Percentiles rank a stretch among this genome's conserved stretches.
Evolutionary conservation across 441 rosid genomes (phyloP).

Genomic region (Gossypium trilobum): DNA sequence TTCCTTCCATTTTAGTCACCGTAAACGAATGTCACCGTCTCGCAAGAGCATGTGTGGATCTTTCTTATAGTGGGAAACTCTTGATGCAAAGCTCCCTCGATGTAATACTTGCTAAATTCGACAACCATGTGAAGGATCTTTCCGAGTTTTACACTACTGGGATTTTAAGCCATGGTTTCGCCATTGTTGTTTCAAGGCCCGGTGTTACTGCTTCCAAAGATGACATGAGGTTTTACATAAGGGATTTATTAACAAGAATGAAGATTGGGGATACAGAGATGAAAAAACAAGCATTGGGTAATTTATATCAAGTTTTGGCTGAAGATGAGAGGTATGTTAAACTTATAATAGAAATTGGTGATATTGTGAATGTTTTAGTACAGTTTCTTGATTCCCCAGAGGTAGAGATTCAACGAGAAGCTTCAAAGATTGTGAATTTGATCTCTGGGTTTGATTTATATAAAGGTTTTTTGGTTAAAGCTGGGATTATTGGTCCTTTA

Average conservation of each 20-base stretch:
- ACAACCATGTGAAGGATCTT: slow-evolving; percentile 39
- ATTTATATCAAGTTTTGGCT: slow-evolving; percentile 38
- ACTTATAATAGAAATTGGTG: slow-evolving; percentile 39
- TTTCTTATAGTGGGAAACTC: slow-evolving; percentile 78
- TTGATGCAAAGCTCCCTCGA: slow-evolving; percentile 95
- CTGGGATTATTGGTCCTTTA: slow-evolving; percentile 66
- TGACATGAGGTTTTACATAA: slow-evolving; percentile 66
- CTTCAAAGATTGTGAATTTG: slow-evolving; percentile 42
- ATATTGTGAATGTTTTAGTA: slow-evolving; percentile 38
- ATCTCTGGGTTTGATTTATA: slow-evolving; percentile 52
- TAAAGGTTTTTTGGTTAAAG: slow-evolving; percentile 40
- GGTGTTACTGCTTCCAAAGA: slow-evolving; percentile 48
- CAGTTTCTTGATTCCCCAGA: slow-evolving; percentile 52
- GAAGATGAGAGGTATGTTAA: slow-evolving; percentile 56
- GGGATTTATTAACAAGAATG: slow-evolving; percentile 80
- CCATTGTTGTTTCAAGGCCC: slow-evolving; percentile 75
- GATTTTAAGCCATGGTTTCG: slow-evolving; percentile 50
- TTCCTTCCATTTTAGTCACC: slow-evolving; percentile 39
- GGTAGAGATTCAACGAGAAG: slow-evolving; percentile 45
- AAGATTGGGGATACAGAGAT: slow-evolving; percentile 73
- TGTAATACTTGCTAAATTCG: slow-evolving; percentile 48
- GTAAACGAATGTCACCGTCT: slow-evolving; percentile 49
- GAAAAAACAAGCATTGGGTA: slow-evolving; percentile 68
- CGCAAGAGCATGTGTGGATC: slow-evolving; percentile 60
- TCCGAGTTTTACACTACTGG: slow-evolving; percentile 59